Conservation (phyloP, 148 eudicot genomes). For the Fagopyrum homotropicum region DNA sequence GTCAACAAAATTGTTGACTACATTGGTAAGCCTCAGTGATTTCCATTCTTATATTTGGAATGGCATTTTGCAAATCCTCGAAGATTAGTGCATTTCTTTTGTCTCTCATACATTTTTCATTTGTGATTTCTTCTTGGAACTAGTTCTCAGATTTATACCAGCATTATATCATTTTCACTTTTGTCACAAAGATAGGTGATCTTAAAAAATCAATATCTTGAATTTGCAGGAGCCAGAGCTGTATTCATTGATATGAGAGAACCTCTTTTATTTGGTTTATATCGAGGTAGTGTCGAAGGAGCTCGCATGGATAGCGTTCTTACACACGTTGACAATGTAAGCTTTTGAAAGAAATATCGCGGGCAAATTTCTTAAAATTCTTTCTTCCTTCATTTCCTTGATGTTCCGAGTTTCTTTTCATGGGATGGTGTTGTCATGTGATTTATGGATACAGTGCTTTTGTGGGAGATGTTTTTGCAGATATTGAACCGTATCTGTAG, state of each 20-base stretch:
- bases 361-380: neutral
- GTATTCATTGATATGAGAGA: conserved; percentile 88
- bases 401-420: neutral
- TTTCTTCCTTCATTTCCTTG: neutral
- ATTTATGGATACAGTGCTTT: neutral
- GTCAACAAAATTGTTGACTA: conserved; percentile 50
- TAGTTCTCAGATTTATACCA: neutral
- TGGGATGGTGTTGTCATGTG: neutral
- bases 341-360: conserved; percentile 18
- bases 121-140: neutral
- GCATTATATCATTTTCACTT: neutral
- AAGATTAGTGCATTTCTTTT: neutral
- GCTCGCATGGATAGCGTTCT: conserved; percentile 76
- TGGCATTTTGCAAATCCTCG: neutral
- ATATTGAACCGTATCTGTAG: conserved; percentile 60
- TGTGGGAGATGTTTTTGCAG: conserved; percentile 28
- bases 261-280: conserved; percentile 47
- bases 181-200: neutral
- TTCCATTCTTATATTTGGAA: neutral
- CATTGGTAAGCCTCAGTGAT: conserved; percentile 40
- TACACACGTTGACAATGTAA: conserved; percentile 69
- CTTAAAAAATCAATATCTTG: conserved; percentile 8
- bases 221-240: conserved; percentile 54
- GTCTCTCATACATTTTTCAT: neutral
- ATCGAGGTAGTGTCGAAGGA: conserved; percentile 68